phyloP scores from a whole-genome alignment of 176 grass and related monocot genomes.

The Aegilops umbellulata region DNA sequence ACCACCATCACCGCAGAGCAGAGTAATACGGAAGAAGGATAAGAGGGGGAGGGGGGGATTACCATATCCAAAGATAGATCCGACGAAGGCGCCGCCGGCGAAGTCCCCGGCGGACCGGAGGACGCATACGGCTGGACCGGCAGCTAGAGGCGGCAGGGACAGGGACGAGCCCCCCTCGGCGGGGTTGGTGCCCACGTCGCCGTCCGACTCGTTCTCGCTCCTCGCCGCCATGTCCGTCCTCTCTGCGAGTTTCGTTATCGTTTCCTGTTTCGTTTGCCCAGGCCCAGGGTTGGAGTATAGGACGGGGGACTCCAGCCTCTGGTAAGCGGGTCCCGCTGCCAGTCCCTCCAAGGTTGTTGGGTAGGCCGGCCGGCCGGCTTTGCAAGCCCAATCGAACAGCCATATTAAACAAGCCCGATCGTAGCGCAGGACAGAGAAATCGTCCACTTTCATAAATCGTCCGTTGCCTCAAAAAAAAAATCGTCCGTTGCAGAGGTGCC shows the following conservation, averaged over 20 bases:
- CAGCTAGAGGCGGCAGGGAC: neutral
- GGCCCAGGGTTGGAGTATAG: neutral
- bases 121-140: conserved; percentile 59
- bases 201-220: conserved; percentile 49
- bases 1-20: neutral
- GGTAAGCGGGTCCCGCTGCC: neutral
- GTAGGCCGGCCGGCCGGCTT: neutral
- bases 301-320: neutral
- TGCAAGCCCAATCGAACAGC: neutral
- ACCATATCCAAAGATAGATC: conserved; percentile 93
- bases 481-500: too few species aligned
- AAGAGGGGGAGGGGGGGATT: neutral
- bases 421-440: too few species aligned
- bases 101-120: conserved; percentile 75
- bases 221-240: conserved; percentile 45
- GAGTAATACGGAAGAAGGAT: neutral
- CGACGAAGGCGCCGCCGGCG: conserved; percentile 63
- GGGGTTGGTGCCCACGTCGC: conserved; percentile 39
- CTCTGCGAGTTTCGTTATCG: conserved; percentile 17
- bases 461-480: too few species aligned
- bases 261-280: neutral
- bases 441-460: too few species aligned
- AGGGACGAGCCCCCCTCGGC: neutral
- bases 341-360: neutral
- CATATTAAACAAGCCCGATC: neutral